phyloP scores from a whole-genome alignment of 306 rosid genomes.

The Cicer chorassanicum region DNA sequence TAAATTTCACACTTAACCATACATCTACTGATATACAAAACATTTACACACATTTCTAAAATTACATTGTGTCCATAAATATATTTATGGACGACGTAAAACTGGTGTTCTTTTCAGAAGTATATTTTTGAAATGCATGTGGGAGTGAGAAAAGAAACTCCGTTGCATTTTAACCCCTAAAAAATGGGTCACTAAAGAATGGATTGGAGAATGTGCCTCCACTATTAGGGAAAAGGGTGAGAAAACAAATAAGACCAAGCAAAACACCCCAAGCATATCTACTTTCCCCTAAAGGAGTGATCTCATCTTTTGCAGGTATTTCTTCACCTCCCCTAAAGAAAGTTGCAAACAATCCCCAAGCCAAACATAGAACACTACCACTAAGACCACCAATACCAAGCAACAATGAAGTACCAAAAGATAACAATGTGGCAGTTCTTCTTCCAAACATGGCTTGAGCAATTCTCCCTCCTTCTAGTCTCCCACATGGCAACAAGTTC shows the following conservation, averaged over 20 bases:
- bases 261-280: slow-evolving; percentile 89
- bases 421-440: slow-evolving; percentile 71
- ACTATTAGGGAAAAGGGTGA: slow-evolving; percentile 85
- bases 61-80: too few species aligned
- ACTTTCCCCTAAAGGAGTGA: slow-evolving; percentile 74
- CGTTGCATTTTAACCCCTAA: slow-evolving; percentile 60
- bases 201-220: slow-evolving; percentile 87
- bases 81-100: too few species aligned
- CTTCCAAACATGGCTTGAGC: slow-evolving; percentile 94
- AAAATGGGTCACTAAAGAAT: slow-evolving; percentile 71
- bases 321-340: slow-evolving; percentile 95
- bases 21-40: background rate
- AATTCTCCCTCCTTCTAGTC: slow-evolving; percentile 95
- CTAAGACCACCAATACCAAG: slow-evolving; percentile 91
- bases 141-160: too few species aligned
- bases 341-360: slow-evolving; percentile 95
- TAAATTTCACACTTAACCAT: slow-evolving; percentile 26
- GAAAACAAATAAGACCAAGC: slow-evolving; percentile 79
- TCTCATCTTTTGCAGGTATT: slow-evolving; percentile 84
- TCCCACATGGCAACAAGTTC: slow-evolving; percentile 86
- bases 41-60: slow-evolving; percentile 22
- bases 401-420: slow-evolving; percentile 73
- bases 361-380: slow-evolving; percentile 88
- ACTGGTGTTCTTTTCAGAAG: too few species aligned
- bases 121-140: too few species aligned